phyloP scores from a whole-genome alignment of 371 early-diverging fungal species.

The Haplosporangium sp. region DNA sequence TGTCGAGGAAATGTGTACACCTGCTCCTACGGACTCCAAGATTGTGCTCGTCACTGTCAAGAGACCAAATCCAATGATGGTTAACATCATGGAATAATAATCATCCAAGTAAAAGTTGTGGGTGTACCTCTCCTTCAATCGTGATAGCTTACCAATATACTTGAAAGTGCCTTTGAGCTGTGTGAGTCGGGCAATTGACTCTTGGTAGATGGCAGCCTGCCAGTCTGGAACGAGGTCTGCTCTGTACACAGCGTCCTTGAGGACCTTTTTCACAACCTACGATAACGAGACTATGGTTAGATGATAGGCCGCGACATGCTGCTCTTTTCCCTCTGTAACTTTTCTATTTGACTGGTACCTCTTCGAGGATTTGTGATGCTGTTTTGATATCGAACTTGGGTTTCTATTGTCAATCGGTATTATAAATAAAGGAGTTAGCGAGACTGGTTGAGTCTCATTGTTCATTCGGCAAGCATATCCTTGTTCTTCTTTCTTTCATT shows the following conservation, averaged over 20 bases:
- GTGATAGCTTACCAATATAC: slow-evolving; percentile 25
- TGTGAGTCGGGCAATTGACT: slow-evolving; percentile 31
- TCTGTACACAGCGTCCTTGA: slow-evolving; percentile 39
- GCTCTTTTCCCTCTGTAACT: not conserved
- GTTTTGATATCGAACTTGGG: slow-evolving; percentile 36
- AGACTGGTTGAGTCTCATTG: too few species aligned
- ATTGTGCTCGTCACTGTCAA: slow-evolving; percentile 37
- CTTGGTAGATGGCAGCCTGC: slow-evolving; percentile 44
- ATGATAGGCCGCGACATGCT: not conserved
- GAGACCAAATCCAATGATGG: too few species aligned
- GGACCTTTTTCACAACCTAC: slow-evolving; percentile 43
- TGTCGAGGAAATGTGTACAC: slow-evolving; percentile 45
- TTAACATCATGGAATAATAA: too few species aligned
- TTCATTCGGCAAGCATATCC: too few species aligned
- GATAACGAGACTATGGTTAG: not conserved
- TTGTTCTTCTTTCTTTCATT: too few species aligned
- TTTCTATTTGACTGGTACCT: slow-evolving; percentile 8
- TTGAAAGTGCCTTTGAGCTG: slow-evolving; percentile 47
- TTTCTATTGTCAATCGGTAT: slow-evolving; percentile 8
- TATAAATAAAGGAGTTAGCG: not conserved
- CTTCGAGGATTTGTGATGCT: slow-evolving; percentile 35
- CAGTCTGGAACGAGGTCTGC: slow-evolving; percentile 45
- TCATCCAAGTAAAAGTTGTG: not conserved
- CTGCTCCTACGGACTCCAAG: slow-evolving; percentile 40
- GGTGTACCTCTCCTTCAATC: not conserved